Base-by-base conservation (phyloP, 805 yeast species). In the Saitoella complicata region DNA sequence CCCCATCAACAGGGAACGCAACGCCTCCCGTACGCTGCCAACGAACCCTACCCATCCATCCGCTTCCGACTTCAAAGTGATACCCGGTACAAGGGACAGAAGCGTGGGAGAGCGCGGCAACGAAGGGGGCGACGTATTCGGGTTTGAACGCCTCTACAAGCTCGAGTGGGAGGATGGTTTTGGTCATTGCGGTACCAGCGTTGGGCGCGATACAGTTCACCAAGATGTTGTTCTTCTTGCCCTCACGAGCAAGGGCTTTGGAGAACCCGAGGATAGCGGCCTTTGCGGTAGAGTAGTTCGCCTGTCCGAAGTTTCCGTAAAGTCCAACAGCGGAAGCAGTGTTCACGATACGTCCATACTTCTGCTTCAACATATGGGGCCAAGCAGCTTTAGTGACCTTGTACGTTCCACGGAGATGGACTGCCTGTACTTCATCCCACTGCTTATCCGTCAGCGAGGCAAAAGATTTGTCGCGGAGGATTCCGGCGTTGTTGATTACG, bases 151-250 rank as follows among this genome's bases (percentile, higher is more conserved):
- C 75, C 64, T 84, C 83, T 54, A 79, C 73, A 63, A 88, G 94
- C 49, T 75, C 76, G 41, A 78, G 79, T 41, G 76, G 73, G 66
- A 88, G 82, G 41, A 88, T 78, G 5, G 94, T 81, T 57, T 75
- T 73, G 31, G 98, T 88, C 98, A 88, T 88, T 46, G 93, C 87
- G 39, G 98, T 88, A 58, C 88, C 96, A 31, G 97, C 97, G 61
- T 88, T 95, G 44, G 98, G 98, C 31, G 98, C 97, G 60, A 86
- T 78, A 35, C 76, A 74, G 59, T 87, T 83, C 46, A 77, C 87
- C 56, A 70, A 69, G 53, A 88, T 85, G 58, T 79, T 76, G 56
- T 68, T 60, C 62, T 75, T 84, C 48, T 76, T 76, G 57, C 98
- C 98, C 67, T 88, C 98, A 52, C 83, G 70, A 31, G 97, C 95